Evolutionary conservation across 805 yeast species (phyloP).

Genomic region (Wickerhamiella sorbophila): DNA sequence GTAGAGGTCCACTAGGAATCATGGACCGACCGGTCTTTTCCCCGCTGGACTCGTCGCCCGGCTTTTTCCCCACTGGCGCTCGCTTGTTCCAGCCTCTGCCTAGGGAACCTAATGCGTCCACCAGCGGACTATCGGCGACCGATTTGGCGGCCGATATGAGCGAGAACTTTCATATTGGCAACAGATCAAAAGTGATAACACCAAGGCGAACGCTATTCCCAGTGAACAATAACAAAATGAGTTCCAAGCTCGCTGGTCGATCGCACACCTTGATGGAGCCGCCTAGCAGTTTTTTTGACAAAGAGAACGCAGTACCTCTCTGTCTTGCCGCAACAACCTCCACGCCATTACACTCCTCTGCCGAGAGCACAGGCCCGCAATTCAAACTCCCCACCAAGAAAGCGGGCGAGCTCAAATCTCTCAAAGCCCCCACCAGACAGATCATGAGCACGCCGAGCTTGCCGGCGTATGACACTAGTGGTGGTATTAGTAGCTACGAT

Average conservation of each 20-base stretch:
- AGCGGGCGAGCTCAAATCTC: neutral
- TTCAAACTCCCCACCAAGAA: neutral
- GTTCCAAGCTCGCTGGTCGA: neutral
- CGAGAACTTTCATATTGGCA: slow-evolving; percentile 25
- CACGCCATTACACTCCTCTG: neutral
- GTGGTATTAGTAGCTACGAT: neutral
- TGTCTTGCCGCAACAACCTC: neutral
- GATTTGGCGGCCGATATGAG: slow-evolving; percentile 19
- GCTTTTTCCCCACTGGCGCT: neutral
- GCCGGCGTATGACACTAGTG: neutral
- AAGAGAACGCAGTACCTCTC: neutral
- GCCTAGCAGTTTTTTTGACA: neutral
- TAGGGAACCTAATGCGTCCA: neutral
- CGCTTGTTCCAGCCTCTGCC: neutral
- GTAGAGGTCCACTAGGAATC: neutral
- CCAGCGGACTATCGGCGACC: neutral
- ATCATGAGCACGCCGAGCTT: slow-evolving; percentile 1
- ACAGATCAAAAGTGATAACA: neutral
- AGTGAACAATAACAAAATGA: neutral
- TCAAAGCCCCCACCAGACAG: neutral
- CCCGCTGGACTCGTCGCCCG: neutral
- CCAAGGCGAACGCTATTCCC: neutral
- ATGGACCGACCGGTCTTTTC: neutral
- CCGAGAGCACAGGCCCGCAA: neutral
- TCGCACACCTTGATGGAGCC: neutral